Evolutionary conservation across 495 filamentous ascomycete species (phyloP).

Genomic region (Usnea hakonensis): DNA sequence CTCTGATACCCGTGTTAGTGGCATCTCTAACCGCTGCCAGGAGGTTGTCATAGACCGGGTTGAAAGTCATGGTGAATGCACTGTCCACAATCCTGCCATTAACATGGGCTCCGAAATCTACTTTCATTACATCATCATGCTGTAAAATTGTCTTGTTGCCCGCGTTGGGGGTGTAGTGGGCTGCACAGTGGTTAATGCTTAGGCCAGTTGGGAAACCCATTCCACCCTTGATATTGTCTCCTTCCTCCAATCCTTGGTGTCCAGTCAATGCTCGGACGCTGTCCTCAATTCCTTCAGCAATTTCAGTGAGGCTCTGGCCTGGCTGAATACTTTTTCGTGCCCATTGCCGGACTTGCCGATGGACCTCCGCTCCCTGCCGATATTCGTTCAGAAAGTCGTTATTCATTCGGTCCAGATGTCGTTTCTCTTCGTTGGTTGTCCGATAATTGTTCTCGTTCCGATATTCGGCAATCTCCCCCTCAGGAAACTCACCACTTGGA

Average conservation of each 20-base stretch:
- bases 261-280: conserved; percentile 50
- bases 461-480: conserved; percentile 47
- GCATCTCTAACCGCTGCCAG: conserved; percentile 54
- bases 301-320: conserved; percentile 49
- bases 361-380: conserved; percentile 53
- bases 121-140: conserved; percentile 55
- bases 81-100: conserved; percentile 60
- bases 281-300: conserved; percentile 55
- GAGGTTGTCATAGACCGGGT: conserved; percentile 54
- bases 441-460: conserved; percentile 45
- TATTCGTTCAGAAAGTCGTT: conserved; percentile 51
- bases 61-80: conserved; percentile 57
- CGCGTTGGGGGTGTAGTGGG: conserved; percentile 58
- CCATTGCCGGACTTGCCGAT: conserved; percentile 54
- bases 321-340: conserved; percentile 49
- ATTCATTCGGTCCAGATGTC: conserved; percentile 48
- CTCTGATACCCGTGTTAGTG: conserved; percentile 53
- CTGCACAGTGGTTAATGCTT: conserved; percentile 52
- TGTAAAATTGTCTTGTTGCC: conserved; percentile 52
- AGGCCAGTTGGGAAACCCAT: conserved; percentile 59
- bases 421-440: conserved; percentile 52
- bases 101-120: conserved; percentile 60
- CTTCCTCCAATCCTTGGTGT: conserved; percentile 50
- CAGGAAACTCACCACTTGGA: conserved; percentile 42
- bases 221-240: conserved; percentile 48